Percentiles rank a stretch among this genome's conserved stretches.
Evolutionary conservation across 768 basidiomycete species (phyloP).

Genomic region (Lanmaoa pseudosensibilis): DNA sequence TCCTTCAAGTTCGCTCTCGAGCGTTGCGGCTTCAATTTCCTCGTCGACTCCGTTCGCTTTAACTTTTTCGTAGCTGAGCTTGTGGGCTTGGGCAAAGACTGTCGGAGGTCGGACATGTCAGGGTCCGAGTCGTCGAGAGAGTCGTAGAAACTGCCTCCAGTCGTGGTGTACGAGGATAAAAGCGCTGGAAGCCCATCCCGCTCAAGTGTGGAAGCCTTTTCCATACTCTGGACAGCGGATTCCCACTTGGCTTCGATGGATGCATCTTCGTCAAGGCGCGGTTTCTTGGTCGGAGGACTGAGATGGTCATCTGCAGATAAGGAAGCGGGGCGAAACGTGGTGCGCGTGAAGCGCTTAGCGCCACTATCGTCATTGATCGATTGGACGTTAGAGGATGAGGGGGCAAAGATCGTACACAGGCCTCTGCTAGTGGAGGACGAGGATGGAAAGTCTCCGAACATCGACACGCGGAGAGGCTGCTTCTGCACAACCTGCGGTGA

Average conservation of each 20-base stretch:
- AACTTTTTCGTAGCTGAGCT: conserved; percentile 4
- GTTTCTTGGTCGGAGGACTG: conserved; percentile 48
- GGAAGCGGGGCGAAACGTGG: conserved; percentile 33
- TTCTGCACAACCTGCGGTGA: conserved; percentile 25
- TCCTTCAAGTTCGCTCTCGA: conserved; percentile 20
- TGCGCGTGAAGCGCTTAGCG: conserved; percentile 43
- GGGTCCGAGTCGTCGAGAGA: conserved; percentile 30
- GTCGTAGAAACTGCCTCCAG: conserved; percentile 22
- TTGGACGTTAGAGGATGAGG: conserved; percentile 43
- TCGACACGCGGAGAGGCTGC: conserved; percentile 28
- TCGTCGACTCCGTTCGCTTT: conserved; percentile 10
- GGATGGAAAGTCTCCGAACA: conserved; percentile 33
- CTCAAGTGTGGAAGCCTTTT: conserved; percentile 42
- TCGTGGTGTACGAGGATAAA: conserved; percentile 29
- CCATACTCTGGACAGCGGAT: conserved; percentile 46
- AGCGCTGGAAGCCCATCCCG: conserved; percentile 51
- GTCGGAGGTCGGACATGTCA: conserved; percentile 14
- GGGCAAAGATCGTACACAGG: conserved; percentile 29
- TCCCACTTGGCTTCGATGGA: conserved; percentile 45
- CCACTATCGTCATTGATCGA: conserved; percentile 37
- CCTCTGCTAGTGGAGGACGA: conserved; percentile 26
- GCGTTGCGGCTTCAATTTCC: conserved; percentile 15
- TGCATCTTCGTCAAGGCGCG: conserved; percentile 33
- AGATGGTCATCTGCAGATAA: neutral
- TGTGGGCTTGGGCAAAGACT: neutral